Evolutionary conservation across 1,139 yeast genomes (phyloP).

Genomic region (Suhomyces ambrosiae): DNA sequence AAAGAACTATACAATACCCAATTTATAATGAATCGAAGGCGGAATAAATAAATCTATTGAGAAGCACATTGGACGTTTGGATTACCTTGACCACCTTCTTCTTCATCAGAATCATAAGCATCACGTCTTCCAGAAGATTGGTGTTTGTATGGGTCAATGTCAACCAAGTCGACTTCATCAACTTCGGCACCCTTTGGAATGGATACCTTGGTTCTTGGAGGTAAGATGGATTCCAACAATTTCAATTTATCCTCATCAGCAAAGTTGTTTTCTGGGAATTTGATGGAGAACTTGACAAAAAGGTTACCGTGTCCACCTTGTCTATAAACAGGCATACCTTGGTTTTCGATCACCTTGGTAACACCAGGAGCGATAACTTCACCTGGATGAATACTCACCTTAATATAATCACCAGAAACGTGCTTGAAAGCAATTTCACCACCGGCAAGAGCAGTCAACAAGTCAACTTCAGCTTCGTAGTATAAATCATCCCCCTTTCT

Average conservation of each 20-base stretch:
- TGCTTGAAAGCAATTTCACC: constrained; percentile 88
- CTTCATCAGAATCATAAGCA: constrained; percentile 68
- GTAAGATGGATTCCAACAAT: constrained; percentile 64
- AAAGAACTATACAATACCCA: constrained; percentile 10
- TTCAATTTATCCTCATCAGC: constrained; percentile 68
- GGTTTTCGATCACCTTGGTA: constrained; percentile 80
- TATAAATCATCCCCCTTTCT: constrained; percentile 90
- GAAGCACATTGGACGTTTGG: constrained; percentile 90
- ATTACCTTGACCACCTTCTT: constrained; percentile 60
- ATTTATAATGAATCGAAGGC: constrained; percentile 2
- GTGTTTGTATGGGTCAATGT: constrained; percentile 64
- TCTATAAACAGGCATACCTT: constrained; percentile 93
- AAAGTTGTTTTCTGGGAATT: constrained; percentile 69
- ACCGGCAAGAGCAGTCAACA: constrained; percentile 94
- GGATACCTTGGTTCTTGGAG: constrained; percentile 56
- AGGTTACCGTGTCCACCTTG: constrained; percentile 76
- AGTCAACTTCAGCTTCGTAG: constrained; percentile 85
- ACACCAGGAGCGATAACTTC: constrained; percentile 88
- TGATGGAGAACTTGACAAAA: constrained; percentile 67
- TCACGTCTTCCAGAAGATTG: constrained; percentile 51
- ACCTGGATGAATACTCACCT: constrained; percentile 83
- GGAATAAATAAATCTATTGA: constrained; percentile 46
- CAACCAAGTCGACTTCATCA: constrained; percentile 81
- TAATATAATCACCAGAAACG: constrained; percentile 83
- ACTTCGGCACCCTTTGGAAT: constrained; percentile 67